Base-by-base conservation (phyloP, 805 yeast genomes). In the Sugiyamaella floridensis region DNA sequence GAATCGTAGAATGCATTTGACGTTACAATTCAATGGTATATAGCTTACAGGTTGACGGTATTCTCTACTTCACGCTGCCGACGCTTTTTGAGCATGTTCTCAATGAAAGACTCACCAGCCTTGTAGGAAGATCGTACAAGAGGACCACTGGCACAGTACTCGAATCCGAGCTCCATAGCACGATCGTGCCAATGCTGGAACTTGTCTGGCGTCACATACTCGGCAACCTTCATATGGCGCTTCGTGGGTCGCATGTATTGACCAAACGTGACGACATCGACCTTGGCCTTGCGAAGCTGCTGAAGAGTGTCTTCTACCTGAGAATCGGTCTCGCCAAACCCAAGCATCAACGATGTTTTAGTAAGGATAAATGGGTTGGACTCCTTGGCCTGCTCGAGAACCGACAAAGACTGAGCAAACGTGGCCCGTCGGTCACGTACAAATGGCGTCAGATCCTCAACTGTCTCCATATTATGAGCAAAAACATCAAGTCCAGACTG, bases 211-310 rank as follows among this genome's bases (percentile, higher is more conserved):
- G 82, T 85, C 16, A 93, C 81, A 63, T 93, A 93, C 61, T 92
- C 97, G 10, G 88, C 97, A 43, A 93, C 99, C 73, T 90, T 90
- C 95, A 93, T 89, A 69, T 93, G 99, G 65, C 99, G 83, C 71
- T 87, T 93, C 1, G 99, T 93, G 45, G 99, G 99, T 67, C 99
- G 80, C 97, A 93, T 93, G 70, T 93, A 93, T 71, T 93, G 99
- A 40, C 99, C 99, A 71, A 93, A 93, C 0, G 99, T 93, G 15
- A 93, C 97, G 48, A 93, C 96, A 65, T 93, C 98, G 68, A 95
- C 93, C 8, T 77, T 72, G 44, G 84, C 78, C 16, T 72, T 81
- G 57, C 98, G 79, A 60, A 95, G 74, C 66, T 88, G 95, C 56
- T 69, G 75, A 63, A 93, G 67, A 0, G 97, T 83, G 58, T 81